phyloP scores from a whole-genome alignment of 2,329 filamentous ascomycete genomes.

The Lachnellula suecica region DNA sequence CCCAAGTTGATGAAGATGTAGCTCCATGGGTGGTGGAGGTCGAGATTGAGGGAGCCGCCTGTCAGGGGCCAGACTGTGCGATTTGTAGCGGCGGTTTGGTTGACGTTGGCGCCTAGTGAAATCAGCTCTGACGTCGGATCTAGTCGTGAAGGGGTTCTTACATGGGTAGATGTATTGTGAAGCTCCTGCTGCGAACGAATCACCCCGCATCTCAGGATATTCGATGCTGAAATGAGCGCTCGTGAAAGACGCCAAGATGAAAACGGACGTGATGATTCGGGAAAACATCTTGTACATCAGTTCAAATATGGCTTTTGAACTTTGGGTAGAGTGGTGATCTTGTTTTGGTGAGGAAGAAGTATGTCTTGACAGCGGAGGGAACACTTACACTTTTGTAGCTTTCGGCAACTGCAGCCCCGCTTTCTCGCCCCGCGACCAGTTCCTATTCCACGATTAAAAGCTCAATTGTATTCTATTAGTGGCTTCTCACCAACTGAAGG shows the following conservation, averaged over 20 bases:
- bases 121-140: conserved; percentile 12
- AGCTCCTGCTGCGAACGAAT: conserved; percentile 37
- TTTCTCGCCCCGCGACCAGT: neutral
- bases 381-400: neutral
- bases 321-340: neutral
- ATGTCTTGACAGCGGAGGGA: neutral
- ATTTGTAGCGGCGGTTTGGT: conserved; percentile 39
- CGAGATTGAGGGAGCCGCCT: conserved; percentile 48
- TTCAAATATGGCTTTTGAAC: neutral
- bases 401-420: neutral
- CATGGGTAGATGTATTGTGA: conserved; percentile 36
- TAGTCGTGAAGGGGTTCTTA: conserved; percentile 10
- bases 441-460: neutral
- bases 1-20: conserved; percentile 53
- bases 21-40: conserved; percentile 50
- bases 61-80: conserved; percentile 49
- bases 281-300: conserved; percentile 6
- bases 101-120: conserved; percentile 51
- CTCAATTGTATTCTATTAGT: too few species aligned
- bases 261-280: conserved; percentile 23
- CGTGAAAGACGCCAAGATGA: conserved; percentile 41
- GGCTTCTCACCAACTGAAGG: too few species aligned
- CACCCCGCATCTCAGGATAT: conserved; percentile 50
- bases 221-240: conserved; percentile 56
- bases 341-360: neutral